These are phyloP conservation scores for Amanita jacksonii DNA, from an alignment of 768 basidiomycete species.

Conservation along the genomic window DNA sequence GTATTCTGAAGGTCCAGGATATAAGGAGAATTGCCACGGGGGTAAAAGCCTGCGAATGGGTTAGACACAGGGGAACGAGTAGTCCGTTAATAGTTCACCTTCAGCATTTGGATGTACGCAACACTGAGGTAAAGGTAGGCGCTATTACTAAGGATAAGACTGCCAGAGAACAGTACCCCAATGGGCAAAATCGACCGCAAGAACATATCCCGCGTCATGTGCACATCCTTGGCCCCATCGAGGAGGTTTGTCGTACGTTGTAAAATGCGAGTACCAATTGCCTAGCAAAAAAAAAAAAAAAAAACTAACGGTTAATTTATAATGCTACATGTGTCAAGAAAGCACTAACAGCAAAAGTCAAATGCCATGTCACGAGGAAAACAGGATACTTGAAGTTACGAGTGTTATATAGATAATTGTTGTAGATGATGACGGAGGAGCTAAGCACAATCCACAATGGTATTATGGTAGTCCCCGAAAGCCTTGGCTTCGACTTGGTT, in stretches of 20 bases:
- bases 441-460: slow-evolving; percentile 90
- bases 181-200: slow-evolving; percentile 86
- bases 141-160: slow-evolving; percentile 83
- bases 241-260: slow-evolving; percentile 75
- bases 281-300: slow-evolving; percentile 22
- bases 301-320: background rate
- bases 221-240: slow-evolving; percentile 70
- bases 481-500: slow-evolving; percentile 34
- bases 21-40: slow-evolving; percentile 89
- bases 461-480: slow-evolving; percentile 65
- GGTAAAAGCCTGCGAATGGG: slow-evolving; percentile 61
- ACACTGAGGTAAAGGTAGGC: slow-evolving; percentile 89
- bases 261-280: slow-evolving; percentile 80
- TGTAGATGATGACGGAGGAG: slow-evolving; percentile 91
- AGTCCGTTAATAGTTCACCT: slow-evolving; percentile 31
- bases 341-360: slow-evolving; percentile 54
- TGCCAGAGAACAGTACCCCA: slow-evolving; percentile 87
- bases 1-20: slow-evolving; percentile 83
- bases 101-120: slow-evolving; percentile 96
- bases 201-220: slow-evolving; percentile 73
- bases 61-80: background rate
- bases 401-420: slow-evolving; percentile 82
- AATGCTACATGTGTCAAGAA: no score
- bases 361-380: slow-evolving; percentile 87
- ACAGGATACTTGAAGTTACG: slow-evolving; percentile 85